Evolutionary conservation across 2,329 filamentous ascomycete genomes (phyloP), one percentile per base, ranked within the genome.

Genomic region (Nannizzia gypsea): DNA sequence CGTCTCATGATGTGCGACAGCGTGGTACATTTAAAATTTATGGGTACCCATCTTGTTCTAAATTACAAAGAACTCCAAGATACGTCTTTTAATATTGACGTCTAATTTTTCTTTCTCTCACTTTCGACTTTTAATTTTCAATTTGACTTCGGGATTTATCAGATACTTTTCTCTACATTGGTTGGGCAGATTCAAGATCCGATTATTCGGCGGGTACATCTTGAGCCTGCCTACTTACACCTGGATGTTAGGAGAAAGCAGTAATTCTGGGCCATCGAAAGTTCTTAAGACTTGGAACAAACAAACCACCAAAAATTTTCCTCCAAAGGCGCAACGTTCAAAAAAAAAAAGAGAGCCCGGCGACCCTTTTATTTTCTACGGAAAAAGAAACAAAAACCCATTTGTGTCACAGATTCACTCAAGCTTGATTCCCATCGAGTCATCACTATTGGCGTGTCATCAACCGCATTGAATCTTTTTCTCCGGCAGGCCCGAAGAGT

Each of bases 1-100:
- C 59, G 52, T 52, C 34, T 28, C 24, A 20, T 22, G 46, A 54
- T 63, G 59, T 59, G 59, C 59, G 61, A 63, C 36, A 31, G 52
- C 28, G 46, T 56, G 58, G 59, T 38, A 61, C 56, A 54, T 54
- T 31, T 26, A 54, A 17, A 48, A 28, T 54, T 15, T 17, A 54
- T 20, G 26, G 26, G 48, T 54, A 34, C 13, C 28, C 26, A 46
- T 15, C 26, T 59, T 59, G 40, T n/a, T 38, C 54, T 59, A 20
- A 36, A 54, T 17, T 52, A 54, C 48, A 54, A 54, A 34, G 28
- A 54, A 31, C 26, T 8, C 26, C 28, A 15, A 5, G 6, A 54
- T 54, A 54, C 48, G 3, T 28, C 17, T 57, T 24, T 40, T 57
- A 28, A 57, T 42, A 40, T 57, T n/a, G 55, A 44, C 42, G 20